Conservation (phyloP, 345 rosid species). For the Streptanthus diversifolius region DNA sequence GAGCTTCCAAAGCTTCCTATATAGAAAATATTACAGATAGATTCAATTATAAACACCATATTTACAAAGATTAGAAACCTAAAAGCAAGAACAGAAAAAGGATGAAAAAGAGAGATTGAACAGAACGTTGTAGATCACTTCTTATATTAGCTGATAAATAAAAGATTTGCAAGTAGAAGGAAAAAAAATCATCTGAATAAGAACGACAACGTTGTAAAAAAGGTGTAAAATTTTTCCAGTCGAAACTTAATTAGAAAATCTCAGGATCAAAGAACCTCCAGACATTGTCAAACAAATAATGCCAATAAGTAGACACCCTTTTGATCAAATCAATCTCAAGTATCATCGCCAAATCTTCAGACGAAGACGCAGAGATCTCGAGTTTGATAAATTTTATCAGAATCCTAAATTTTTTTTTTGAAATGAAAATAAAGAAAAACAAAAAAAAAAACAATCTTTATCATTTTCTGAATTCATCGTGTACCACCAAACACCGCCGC, state of each 20-base stretch:
- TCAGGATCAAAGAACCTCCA: not conserved
- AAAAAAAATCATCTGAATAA: not conserved
- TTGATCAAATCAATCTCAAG: not conserved
- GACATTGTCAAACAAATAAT: not conserved
- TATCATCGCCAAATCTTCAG: constrained; percentile 1
- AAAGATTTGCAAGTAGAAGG: not conserved
- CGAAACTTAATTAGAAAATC: not conserved
- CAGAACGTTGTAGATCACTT: not conserved
- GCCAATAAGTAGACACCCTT: not conserved
- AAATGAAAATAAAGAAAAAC: not conserved
- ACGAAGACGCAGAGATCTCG: constrained; percentile 8
- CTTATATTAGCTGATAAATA: not conserved
- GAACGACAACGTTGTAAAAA: not conserved
- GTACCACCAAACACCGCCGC: too few relatives aligned
- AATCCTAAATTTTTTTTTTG: not conserved
- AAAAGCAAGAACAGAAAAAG: not conserved
- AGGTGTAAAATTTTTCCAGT: not conserved
- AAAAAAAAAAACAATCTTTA: not conserved
- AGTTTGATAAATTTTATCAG: not conserved
- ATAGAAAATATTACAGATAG: not conserved
- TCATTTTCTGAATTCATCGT: not conserved
- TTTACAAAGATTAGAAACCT: not conserved
- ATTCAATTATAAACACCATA: not conserved
- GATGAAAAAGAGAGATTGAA: not conserved
- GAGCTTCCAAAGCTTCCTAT: constrained; percentile 89